Base-by-base conservation (phyloP, 2,329 filamentous ascomycete genomes). In the Epichloe elymi region DNA sequence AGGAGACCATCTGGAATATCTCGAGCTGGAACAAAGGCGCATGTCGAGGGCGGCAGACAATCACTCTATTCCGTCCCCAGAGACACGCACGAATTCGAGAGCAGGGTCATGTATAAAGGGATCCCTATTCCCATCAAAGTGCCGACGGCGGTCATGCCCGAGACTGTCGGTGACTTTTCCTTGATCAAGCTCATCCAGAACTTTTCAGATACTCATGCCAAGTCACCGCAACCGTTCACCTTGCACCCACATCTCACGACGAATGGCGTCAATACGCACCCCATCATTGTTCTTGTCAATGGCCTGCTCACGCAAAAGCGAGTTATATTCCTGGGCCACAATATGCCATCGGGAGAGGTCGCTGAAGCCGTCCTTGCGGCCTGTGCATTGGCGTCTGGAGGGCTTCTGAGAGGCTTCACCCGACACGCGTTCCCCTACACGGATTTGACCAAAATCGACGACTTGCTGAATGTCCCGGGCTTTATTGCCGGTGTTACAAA, bases 401-500 rank as follows among this genome's bases (percentile, higher is more conserved):
- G 93, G 5, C 74, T 95, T n/a, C 73, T 98, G 37, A 79, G 90
- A 52, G 93, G 93, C 30, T 98, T 98, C 67, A 95, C 91, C 8
- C 80, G 93, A 17, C 88, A 97, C 68, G 93, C 93, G 0, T 98
- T 98, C 63, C 93, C 93, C 2, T 98, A 98, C 63, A 98, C 93
- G 1, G 93, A 98, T 70, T 75, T 98, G 42, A 96, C 89, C 56
- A 98, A 98, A 69, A 90, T 98, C 53, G 93, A 98, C 58, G 93
- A 97, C 64, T 77, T 98, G 11, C 76, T 98, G 46, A 91, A 94
- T 60, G 93, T 98, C 0, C 91, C 93, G 6, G 93, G 93, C 2
- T 98, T 98, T 67, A 95, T 98, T 60, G 93, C 93, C 3, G 93
- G 93, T 52, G 93, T 98, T 40, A 98, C 91, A 1, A 98, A 98